Percentiles rank a stretch among this genome's conserved stretches.
Conservation (phyloP, 495 filamentous ascomycete species). For the Evansstolkia leycettana region DNA sequence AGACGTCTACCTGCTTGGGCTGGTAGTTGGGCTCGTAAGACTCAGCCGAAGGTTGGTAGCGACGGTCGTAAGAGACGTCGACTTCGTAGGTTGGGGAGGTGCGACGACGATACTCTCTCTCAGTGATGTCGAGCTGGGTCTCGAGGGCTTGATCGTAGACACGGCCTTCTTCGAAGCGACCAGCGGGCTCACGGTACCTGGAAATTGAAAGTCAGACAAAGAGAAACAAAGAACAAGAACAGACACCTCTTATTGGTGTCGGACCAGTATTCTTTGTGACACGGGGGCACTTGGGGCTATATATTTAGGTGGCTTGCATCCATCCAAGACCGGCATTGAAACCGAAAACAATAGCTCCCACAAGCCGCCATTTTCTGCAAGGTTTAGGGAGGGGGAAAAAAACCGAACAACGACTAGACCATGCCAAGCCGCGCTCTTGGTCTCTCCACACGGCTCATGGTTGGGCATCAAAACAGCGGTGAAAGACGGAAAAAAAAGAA, state of each 20-base stretch:
- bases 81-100: slow-evolving; percentile 57
- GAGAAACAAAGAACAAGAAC: slow-evolving; percentile 7
- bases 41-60: slow-evolving; percentile 20
- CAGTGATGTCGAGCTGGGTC: slow-evolving; percentile 66
- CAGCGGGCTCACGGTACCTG: slow-evolving; percentile 42
- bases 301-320: not conserved
- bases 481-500: slow-evolving; percentile 1
- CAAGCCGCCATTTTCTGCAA: no score
- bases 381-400: not conserved
- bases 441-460: not conserved
- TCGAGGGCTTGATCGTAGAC: slow-evolving; percentile 40
- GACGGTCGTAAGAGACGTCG: slow-evolving; percentile 45
- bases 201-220: slow-evolving; percentile 16
- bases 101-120: slow-evolving; percentile 74
- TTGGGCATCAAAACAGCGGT: not conserved
- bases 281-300: not conserved
- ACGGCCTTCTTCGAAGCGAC: slow-evolving; percentile 41
- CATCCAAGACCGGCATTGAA: not conserved
- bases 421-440: no score
- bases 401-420: not conserved
- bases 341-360: not conserved
- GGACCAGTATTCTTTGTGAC: not conserved
- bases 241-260: not conserved
- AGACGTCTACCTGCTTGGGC: slow-evolving; percentile 15
- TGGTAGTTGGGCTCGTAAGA: slow-evolving; percentile 20